These are phyloP conservation scores for Chrysanthemum lavandulifolium DNA, from an alignment of 129 eudicot genomes.

Conservation along the genomic window DNA sequence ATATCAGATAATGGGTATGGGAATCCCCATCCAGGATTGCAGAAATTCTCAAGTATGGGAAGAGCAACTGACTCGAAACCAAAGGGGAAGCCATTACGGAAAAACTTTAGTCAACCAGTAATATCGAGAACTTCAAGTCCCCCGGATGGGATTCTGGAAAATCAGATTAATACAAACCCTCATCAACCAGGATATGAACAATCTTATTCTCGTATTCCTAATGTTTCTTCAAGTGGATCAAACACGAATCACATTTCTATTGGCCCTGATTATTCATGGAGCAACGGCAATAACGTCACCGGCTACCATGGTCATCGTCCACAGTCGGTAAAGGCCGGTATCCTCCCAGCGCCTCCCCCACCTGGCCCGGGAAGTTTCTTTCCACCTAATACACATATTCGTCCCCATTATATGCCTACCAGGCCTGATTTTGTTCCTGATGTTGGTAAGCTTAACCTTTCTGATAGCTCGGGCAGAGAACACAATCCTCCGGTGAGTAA, in stretches of 20 bases:
- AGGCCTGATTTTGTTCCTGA: conserved; percentile 60
- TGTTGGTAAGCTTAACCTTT: conserved; percentile 48
- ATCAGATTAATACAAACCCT: conserved; percentile 42
- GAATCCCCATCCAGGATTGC: conserved; percentile 41
- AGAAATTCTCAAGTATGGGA: conserved; percentile 51
- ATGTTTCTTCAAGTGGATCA: conserved; percentile 39
- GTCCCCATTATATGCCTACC: conserved; percentile 46
- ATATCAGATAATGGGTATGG: conserved; percentile 36
- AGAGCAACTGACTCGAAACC: conserved; percentile 52
- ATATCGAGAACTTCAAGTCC: conserved; percentile 44
- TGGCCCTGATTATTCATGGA: conserved; percentile 44
- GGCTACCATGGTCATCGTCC: conserved; percentile 46
- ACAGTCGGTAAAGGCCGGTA: conserved; percentile 44
- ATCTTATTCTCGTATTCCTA: conserved; percentile 37
- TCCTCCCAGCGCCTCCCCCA: conserved; percentile 38
- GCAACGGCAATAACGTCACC: conserved; percentile 29
- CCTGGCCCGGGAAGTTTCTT: conserved; percentile 44
- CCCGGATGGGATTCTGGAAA: conserved; percentile 42
- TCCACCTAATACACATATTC: conserved; percentile 45
- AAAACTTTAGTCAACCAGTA: conserved; percentile 58
- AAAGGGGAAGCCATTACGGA: conserved; percentile 54
- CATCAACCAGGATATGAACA: conserved; percentile 43
- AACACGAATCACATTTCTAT: conserved; percentile 36
- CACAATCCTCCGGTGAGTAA: conserved; percentile 19
- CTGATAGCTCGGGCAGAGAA: conserved; percentile 45